These are phyloP conservation scores for Metschnikowia continentalis DNA, from an alignment of 805 yeast genomes.

Conservation along the genomic window DNA sequence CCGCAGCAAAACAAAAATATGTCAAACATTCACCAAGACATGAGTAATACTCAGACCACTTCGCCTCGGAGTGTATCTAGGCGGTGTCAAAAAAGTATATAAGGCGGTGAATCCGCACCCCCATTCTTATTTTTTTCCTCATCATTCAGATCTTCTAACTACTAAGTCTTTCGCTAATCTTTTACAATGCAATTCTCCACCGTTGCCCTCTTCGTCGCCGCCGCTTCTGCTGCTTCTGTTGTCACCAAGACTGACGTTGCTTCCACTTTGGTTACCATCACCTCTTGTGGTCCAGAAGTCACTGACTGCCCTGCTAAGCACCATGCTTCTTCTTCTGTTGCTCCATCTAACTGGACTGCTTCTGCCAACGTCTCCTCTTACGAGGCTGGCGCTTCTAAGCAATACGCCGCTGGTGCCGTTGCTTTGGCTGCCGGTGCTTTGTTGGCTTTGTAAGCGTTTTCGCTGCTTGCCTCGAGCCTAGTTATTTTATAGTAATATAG, in stretches of 20 bases:
- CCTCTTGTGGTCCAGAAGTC: constrained; percentile 42
- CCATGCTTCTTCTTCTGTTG: constrained; percentile 9
- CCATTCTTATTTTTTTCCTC: constrained; percentile 11
- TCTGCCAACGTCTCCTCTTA: constrained; percentile 30
- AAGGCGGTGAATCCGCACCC: constrained; percentile 10
- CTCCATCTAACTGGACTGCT: constrained; percentile 17
- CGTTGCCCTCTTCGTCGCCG: constrained; percentile 32
- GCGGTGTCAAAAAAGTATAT: constrained; percentile 5
- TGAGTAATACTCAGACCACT: neutral
- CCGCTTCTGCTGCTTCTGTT: constrained; percentile 33
- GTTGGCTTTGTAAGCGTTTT: constrained; percentile 30
- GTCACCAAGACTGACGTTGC: constrained; percentile 21
- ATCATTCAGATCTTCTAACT: constrained; percentile 27
- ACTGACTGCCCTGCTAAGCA: constrained; percentile 45
- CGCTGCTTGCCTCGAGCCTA: neutral
- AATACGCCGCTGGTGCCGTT: constrained; percentile 43
- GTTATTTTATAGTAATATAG: constrained; percentile 4
- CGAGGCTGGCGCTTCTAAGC: constrained; percentile 33
- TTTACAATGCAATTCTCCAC: constrained; percentile 45
- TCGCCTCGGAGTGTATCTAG: neutral
- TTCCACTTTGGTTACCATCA: constrained; percentile 44
- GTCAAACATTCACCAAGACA: constrained; percentile 1
- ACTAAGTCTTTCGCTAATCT: constrained; percentile 16
- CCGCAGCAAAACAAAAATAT: constrained; percentile 1
- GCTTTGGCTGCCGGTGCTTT: constrained; percentile 47